Evolutionary conservation across 2,329 filamentous ascomycete genomes (phyloP), one percentile per base, ranked within the genome.

Genomic region (Massarina eburnea): DNA sequence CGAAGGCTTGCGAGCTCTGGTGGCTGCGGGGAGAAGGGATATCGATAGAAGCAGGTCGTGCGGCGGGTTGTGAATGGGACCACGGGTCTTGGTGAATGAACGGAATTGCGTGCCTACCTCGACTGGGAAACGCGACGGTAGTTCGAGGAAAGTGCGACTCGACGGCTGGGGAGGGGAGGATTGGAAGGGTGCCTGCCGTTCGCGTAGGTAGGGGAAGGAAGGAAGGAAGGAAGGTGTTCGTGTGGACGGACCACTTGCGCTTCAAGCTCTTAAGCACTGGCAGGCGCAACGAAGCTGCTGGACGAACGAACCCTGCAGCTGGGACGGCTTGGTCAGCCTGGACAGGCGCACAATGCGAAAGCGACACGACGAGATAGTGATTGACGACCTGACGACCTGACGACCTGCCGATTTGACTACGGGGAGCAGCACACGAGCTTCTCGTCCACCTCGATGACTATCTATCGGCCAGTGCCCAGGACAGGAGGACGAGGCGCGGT

Each of bases 41-140:
- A 41, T 30, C 30, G 38, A 37, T 21, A 26, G 20, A 26, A 30
- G 43, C 30, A 30, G 37, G 34, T 30, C 21, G 33, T 15, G n/a
- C 18, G 40, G 24, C 14, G 19, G 30, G 26, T 29, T 27, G 29
- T 29, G 27, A 8, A 19, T n/a, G n/a, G n/a, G n/a, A n/a, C n/a
- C n/a, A n/a, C n/a, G n/a, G n/a, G n/a, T n/a, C n/a, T n/a, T n/a
- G n/a, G n/a, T n/a, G n/a, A n/a, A 39, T 26, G 21, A 27, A 22
- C 18, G 43, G 30, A 18, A 27, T 8, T 21, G 37, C 29, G n/a
- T 35, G 42, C 17, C 22, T 33, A 45, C 37, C 39, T 22, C 36
- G 41, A 9, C 22, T 29, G 17, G 37, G 20, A 36, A 14, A 30
- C 12, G 5, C 5, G 6, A 8, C 12, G 7, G 24, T 12, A 26